phyloP scores from a whole-genome alignment of 164 flowering plant genomes.

The Dillenia turbinata region DNA sequence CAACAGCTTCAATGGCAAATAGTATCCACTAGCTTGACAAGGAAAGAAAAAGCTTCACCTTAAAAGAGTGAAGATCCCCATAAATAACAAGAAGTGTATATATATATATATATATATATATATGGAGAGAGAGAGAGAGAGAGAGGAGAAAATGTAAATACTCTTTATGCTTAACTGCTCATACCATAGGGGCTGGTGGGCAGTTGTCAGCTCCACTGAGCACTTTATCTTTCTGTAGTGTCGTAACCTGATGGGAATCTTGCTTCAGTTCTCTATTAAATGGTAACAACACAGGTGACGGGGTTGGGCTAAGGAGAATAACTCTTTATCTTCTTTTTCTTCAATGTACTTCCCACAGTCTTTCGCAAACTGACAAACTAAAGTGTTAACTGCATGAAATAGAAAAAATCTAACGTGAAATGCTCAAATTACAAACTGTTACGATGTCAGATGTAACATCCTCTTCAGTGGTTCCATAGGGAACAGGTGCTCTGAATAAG shows the following conservation, averaged over 20 bases:
- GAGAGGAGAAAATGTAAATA: too few relatives aligned
- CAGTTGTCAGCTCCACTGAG: slow-evolving; percentile 15
- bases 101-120: too few relatives aligned
- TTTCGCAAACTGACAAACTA: slow-evolving; percentile 59
- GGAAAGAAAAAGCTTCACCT: too few relatives aligned
- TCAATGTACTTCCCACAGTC: slow-evolving; percentile 53
- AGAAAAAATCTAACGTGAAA: background rate
- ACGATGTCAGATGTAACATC: slow-evolving; percentile 60
- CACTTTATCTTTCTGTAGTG: slow-evolving; percentile 8
- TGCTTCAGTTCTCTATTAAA: slow-evolving; percentile 34
- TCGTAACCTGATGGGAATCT: background rate
- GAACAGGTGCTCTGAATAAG: slow-evolving; percentile 78
- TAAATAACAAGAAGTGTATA: too few relatives aligned
- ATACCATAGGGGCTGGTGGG: slow-evolving; percentile 26
- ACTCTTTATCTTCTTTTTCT: slow-evolving; percentile 75
- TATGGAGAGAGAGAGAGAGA: too few relatives aligned
- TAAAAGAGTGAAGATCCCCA: too few relatives aligned
- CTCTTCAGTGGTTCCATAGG: slow-evolving; percentile 51
- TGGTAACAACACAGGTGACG: slow-evolving; percentile 52
- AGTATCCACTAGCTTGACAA: background rate
- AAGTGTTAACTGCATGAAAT: slow-evolving; percentile 11
- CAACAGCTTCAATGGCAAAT: slow-evolving; percentile 13
- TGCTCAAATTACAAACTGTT: slow-evolving; percentile 11
- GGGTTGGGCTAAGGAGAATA: slow-evolving; percentile 45
- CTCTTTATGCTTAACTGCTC: background rate